A percentile compares a stretch with the other conserved stretches of the same genome.
Evolutionary conservation across 768 basidiomycete species (phyloP).

Genomic region (Tricholoma flavovirens): DNA sequence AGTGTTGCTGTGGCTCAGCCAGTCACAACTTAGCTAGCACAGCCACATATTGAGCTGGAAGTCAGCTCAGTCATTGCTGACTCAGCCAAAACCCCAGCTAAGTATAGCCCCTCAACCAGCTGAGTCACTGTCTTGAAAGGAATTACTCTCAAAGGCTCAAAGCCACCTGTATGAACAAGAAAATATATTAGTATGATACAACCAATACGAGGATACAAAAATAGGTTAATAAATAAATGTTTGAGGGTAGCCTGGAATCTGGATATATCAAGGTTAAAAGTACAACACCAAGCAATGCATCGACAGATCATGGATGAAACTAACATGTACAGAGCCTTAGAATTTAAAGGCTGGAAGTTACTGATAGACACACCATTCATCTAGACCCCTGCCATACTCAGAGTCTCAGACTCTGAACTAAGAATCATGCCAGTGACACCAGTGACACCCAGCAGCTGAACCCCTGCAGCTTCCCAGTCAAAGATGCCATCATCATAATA

Average conservation of each 20-base stretch:
- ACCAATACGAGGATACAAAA: not conserved
- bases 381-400: not conserved
- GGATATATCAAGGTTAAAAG: not conserved
- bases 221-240: not conserved
- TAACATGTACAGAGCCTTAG: not conserved
- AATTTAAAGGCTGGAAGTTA: not conserved
- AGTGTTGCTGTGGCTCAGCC: no score
- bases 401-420: not conserved
- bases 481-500: slow-evolving; percentile 56
- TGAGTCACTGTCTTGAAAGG: not conserved
- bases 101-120: not conserved
- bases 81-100: not conserved
- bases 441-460: not conserved
- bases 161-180: not conserved
- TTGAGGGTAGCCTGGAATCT: not conserved
- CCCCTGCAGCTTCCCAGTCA: slow-evolving; percentile 32
- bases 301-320: not conserved
- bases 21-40: not conserved
- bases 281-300: not conserved
- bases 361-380: not conserved
- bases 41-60: not conserved
- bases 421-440: not conserved
- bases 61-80: not conserved
- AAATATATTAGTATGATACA: not conserved
- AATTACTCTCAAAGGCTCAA: not conserved